phyloP scores from a whole-genome alignment of 345 rosid genomes.

The Cardamine resedifolia region DNA sequence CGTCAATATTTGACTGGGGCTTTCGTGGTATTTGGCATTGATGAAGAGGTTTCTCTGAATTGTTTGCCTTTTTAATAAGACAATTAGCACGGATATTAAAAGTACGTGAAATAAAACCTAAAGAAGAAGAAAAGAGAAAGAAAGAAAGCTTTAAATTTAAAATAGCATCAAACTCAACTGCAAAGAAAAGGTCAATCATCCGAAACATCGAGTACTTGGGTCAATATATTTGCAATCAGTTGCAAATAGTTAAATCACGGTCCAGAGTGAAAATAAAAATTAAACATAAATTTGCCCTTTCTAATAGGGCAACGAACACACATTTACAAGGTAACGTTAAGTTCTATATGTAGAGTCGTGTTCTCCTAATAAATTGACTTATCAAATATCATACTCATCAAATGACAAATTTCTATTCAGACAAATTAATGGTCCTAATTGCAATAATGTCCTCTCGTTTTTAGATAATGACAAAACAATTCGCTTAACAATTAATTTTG shows the following conservation, averaged over 20 bases:
- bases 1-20: no score
- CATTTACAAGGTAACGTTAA: conserved; percentile 34
- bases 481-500: conserved; percentile 1
- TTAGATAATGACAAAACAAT: conserved; percentile 26
- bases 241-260: conserved; percentile 11
- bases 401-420: conserved; percentile 19
- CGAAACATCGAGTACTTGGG: no score
- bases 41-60: no score
- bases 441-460: conserved; percentile 27
- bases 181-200: no score
- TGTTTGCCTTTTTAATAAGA: no score
- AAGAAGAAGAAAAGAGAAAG: no score
- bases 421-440: conserved; percentile 26
- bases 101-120: no score
- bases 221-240: no score
- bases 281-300: conserved; percentile 25
- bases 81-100: no score
- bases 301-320: conserved; percentile 33
- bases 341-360: conserved; percentile 6
- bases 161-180: no score
- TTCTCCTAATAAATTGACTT: conserved; percentile 29
- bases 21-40: no score
- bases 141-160: no score
- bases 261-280: neutral
- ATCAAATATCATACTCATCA: conserved; percentile 33